Conservation (phyloP, 2,329 filamentous ascomycete genomes). For the Lasiodiplodia hormozganensis region DNA sequence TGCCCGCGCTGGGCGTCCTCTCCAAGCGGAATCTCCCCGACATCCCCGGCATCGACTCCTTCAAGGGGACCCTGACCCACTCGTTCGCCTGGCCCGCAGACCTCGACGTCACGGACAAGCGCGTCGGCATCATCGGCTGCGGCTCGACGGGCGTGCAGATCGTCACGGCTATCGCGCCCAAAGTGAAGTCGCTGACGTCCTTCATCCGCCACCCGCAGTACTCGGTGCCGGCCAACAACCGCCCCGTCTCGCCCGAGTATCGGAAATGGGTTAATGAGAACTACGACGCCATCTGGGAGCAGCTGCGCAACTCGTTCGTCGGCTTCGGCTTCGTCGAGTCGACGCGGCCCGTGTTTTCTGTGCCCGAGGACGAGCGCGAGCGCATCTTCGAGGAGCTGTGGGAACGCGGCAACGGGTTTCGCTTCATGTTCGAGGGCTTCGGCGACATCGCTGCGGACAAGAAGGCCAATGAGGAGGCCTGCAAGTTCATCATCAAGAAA, state of each 20-base stretch:
- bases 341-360: slow-evolving; percentile 7
- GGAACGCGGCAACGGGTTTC: slow-evolving; percentile 37
- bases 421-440: slow-evolving; percentile 41
- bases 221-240: slow-evolving; percentile 43
- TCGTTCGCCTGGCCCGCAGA: slow-evolving; percentile 28
- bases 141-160: slow-evolving; percentile 42
- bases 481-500: slow-evolving; percentile 36
- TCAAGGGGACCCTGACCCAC: slow-evolving; percentile 44
- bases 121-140: slow-evolving; percentile 38
- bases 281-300: slow-evolving; percentile 43
- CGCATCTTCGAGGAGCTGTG: slow-evolving; percentile 30
- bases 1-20: slow-evolving; percentile 45
- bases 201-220: slow-evolving; percentile 44
- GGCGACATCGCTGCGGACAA: slow-evolving; percentile 34
- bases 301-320: slow-evolving; percentile 38
- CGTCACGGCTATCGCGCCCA: slow-evolving; percentile 37
- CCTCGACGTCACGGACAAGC: slow-evolving; percentile 26
- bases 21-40: slow-evolving; percentile 43
- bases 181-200: slow-evolving; percentile 34
- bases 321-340: slow-evolving; percentile 44
- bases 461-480: slow-evolving; percentile 38
- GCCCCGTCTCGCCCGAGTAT: slow-evolving; percentile 36
- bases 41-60: slow-evolving; percentile 43
- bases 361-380: slow-evolving; percentile 30
- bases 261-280: slow-evolving; percentile 41